Evolutionary conservation across 129 eudicot genomes (phyloP), one percentile per base, ranked within the genome.

Genomic region (Arctium minus): DNA sequence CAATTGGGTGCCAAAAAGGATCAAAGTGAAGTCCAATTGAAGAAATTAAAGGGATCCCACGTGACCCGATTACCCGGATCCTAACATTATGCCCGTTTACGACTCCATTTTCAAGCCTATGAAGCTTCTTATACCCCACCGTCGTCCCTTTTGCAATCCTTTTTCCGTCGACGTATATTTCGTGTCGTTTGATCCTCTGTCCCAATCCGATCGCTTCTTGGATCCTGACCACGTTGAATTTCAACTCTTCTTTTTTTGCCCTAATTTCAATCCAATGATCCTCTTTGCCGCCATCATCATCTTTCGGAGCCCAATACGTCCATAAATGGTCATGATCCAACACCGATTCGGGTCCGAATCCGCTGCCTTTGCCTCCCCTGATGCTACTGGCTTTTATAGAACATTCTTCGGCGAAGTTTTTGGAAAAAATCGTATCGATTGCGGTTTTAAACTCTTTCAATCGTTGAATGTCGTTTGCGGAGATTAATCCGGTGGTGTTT

Each of bases 291-390:
- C 35, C 65, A 35, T 83, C 74, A 2, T 44, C 68, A 4, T 90
- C 99, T 1, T 64, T 82, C 0, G 99, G 97, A 35, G 99, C 97
- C 99, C 99, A 95, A 69, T 92, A 95, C 3, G 99, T 91, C 97
- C 97, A 91, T 11, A 93, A 39, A 71, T 91, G 97, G 60, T 95
- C 97, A 0, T 64, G 42, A 29, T 92, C 97, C 70, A 95, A 46
- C 74, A 91, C 82, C 1, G 78, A 83, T 73, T 86, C 80, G 0
- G 94, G 90, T n/a, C 93, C 93, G 29, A 91, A 91, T 9, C 72
- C 88, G 0, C 90, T 83, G 1, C 73, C 76, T 56, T 56, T 37
- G 15, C 97, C 94, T 48, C 99, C 99, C 74, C 97, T 88, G 80
- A 84, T 89, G 81, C 99, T 95, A 48, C 97, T 95, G 9, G 89